Evolutionary conservation across 371 early-diverging fungal species (phyloP), one percentile per base, ranked within the genome.

Genomic region (Mucor piriformis): DNA sequence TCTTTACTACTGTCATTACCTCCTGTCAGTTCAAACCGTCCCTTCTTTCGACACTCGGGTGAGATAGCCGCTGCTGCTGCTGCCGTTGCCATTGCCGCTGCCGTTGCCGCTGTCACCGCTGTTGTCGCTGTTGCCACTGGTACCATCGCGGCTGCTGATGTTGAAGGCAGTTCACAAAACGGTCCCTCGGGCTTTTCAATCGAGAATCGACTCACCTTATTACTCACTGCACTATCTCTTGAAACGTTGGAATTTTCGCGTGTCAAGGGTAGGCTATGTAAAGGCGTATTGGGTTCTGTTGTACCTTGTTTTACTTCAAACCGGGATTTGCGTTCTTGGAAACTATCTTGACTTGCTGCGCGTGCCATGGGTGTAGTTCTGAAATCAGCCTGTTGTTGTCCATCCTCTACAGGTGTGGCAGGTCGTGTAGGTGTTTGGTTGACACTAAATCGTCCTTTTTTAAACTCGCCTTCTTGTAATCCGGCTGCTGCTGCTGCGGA

Each of bases 361-460:
- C 69, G 61, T 11, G 40, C 24, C 44, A 64, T 64, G n/a, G 54
- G 54, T 3, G 32, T 52, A 3, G 60, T 35, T 23, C 50, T 54
- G 6, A 42, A 16, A 6, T 50, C 60, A 8, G 7, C 18, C 25
- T 5, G 2, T 16, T 48, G 40, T 5, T 7, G 27, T 33, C 13
- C 21, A 20, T 56, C 53, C 10, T 50, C 53, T 2, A 47, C 15
- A 15, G 50, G 55, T 35, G 47, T 59, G 11, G 3, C 24, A 33
- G 40, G 24, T 25, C 50, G 68, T 15, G 55, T 49, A 13, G 63
- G 59, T n/a, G 71, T 63, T 16, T 67, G 68, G 32, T 72, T 72
- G 13, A 72, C 72, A 48, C 72, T 72, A 21, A 72, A 72, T 10
- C 72, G 54, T 1, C 72, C 72, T 27, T 72, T 72, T 27, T 64